Percentiles rank a stretch among this genome's conserved stretches.
Evolutionary conservation across 2,329 filamentous ascomycete genomes (phyloP).

Genomic region (Xylariales sp.): DNA sequence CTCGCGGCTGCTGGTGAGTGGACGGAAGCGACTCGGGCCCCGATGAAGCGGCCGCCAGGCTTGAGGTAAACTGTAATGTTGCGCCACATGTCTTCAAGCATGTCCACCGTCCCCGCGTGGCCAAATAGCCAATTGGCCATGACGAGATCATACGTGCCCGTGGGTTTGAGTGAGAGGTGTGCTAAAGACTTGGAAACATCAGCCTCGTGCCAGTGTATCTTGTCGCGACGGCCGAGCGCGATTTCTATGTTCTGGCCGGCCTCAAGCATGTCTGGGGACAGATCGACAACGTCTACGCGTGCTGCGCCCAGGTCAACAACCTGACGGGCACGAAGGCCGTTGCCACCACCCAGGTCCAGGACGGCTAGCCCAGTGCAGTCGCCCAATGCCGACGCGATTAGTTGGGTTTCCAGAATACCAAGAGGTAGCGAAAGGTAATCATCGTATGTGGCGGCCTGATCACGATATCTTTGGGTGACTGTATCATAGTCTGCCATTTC

Average conservation of each 20-base stretch:
- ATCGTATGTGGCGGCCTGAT: conserved; percentile 5
- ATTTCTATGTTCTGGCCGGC: conserved; percentile 11
- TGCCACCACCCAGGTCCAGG: conserved; percentile 26
- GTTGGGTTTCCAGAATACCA: conserved; percentile 22
- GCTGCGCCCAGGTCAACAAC: conserved; percentile 18
- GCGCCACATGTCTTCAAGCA: conserved; percentile 12
- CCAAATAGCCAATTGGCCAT: conserved; percentile 14
- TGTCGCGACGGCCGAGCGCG: conserved; percentile 2
- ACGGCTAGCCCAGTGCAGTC: conserved; percentile 16
- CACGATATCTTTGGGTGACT: conserved; percentile 4
- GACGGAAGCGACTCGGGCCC: conserved; percentile 12
- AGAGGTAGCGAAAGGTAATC: conserved; percentile 4
- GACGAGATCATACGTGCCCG: conserved; percentile 15
- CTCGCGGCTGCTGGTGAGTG: not conserved
- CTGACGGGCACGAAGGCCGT: conserved; percentile 19
- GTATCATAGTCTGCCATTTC: not conserved
- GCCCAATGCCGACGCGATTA: conserved; percentile 21
- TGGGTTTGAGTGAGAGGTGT: conserved; percentile 6
- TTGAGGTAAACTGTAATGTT: conserved; percentile 10
- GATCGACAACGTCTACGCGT: conserved; percentile 22
- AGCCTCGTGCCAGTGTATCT: conserved; percentile 7
- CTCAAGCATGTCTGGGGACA: conserved; percentile 1
- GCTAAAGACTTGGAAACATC: conserved; percentile 10
- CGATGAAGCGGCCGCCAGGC: conserved; percentile 13
- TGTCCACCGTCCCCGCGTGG: conserved; percentile 7